phyloP scores from a whole-genome alignment of 2,329 filamentous ascomycete species.

The Alternaria consortialis region DNA sequence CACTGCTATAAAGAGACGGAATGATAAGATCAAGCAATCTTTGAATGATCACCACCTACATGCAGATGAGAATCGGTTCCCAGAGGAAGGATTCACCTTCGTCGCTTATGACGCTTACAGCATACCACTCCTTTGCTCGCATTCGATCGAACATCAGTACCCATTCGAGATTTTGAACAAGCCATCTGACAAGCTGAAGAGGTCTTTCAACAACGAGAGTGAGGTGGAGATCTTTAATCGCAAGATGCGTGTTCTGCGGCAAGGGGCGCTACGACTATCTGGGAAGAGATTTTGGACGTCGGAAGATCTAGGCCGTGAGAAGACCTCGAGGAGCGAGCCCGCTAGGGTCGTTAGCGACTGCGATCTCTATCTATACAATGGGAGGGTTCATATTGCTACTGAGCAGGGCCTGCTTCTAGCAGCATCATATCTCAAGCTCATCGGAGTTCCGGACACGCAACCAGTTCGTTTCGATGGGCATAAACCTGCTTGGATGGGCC shows the following conservation, averaged over 20 bases:
- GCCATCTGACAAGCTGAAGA: conserved; percentile 1
- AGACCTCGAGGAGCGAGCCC: not conserved
- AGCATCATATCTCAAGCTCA: conserved; percentile 25
- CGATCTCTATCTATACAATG: conserved; percentile 28
- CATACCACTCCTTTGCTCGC: conserved; percentile 26
- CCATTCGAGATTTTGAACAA: not conserved
- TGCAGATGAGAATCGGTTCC: conserved; percentile 7
- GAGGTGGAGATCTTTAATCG: conserved; percentile 14
- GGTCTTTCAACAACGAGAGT: not conserved
- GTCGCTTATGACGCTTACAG: conserved; percentile 20
- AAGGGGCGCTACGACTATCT: conserved; percentile 1
- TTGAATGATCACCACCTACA: not conserved
- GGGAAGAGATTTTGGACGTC: conserved; percentile 8
- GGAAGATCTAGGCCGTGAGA: conserved; percentile 18
- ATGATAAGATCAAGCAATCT: not conserved
- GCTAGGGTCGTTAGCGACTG: conserved; percentile 20
- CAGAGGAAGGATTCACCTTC: conserved; percentile 1
- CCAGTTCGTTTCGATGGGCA: conserved; percentile 28
- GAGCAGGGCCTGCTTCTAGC: conserved; percentile 26
- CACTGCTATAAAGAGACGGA: not conserved
- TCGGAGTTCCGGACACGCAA: conserved; percentile 24
- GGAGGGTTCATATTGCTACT: conserved; percentile 26
- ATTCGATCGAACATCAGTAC: conserved; percentile 9
- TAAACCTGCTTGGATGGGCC: conserved; percentile 27
- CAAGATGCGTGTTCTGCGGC: conserved; percentile 8